phyloP scores from a whole-genome alignment of 2,329 filamentous ascomycete genomes.

The Penicillium sp. region DNA sequence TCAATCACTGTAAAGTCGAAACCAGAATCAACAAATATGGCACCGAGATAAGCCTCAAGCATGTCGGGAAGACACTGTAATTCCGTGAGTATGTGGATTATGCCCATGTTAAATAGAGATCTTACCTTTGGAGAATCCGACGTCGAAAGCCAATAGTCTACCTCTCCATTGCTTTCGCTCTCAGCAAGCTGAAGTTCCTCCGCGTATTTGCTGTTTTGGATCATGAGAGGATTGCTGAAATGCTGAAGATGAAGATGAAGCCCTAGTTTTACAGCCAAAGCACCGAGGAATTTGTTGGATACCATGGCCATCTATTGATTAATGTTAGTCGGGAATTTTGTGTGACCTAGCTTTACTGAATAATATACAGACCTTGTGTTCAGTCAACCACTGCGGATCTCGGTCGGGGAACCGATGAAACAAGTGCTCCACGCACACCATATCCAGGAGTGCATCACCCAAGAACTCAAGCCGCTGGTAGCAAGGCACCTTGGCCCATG shows the following conservation, averaged over 20 bases:
- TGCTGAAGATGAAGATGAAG: slow-evolving; percentile 71
- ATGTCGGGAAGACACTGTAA: slow-evolving; percentile 70
- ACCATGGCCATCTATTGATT: slow-evolving; percentile 83
- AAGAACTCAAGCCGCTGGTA: slow-evolving; percentile 93
- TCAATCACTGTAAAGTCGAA: slow-evolving; percentile 75
- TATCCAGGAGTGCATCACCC: slow-evolving; percentile 83
- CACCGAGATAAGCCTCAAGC: slow-evolving; percentile 84
- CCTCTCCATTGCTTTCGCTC: slow-evolving; percentile 31
- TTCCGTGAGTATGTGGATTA: background rate
- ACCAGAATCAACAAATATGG: slow-evolving; percentile 83
- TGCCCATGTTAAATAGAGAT: too few species aligned
- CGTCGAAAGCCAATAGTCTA: slow-evolving; percentile 46
- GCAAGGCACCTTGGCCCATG: slow-evolving; percentile 75
- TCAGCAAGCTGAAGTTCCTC: slow-evolving; percentile 39
- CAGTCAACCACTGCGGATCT: slow-evolving; percentile 94
- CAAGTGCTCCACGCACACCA: slow-evolving; percentile 78
- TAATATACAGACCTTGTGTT: slow-evolving; percentile 67
- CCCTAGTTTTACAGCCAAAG: slow-evolving; percentile 72
- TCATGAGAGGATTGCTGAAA: slow-evolving; percentile 39
- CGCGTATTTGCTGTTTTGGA: slow-evolving; percentile 52
- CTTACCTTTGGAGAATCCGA: slow-evolving; percentile 46
- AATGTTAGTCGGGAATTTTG: slow-evolving; percentile 7
- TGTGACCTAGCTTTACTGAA: background rate
- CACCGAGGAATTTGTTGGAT: slow-evolving; percentile 89
- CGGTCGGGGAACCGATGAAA: slow-evolving; percentile 73